These are phyloP conservation scores for Thuja plicata DNA, from an alignment of 83 land plant species.

Conservation along the genomic window DNA sequence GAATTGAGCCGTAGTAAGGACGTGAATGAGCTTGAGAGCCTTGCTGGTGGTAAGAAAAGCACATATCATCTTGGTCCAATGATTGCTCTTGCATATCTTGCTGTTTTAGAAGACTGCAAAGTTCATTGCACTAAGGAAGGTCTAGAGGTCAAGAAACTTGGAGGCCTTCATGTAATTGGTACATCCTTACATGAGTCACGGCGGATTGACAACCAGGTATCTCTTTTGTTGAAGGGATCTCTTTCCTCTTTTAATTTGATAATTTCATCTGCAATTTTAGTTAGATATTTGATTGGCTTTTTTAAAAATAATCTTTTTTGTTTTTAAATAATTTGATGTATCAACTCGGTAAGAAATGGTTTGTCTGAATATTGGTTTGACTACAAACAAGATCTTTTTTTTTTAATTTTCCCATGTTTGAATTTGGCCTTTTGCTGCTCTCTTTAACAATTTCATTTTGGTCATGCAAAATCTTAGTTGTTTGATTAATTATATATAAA, in stretches of 20 bases:
- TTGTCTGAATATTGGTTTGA: background rate
- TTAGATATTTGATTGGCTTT: background rate
- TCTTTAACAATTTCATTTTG: background rate
- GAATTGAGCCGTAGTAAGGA: slow-evolving; percentile 63
- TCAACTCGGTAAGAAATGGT: background rate
- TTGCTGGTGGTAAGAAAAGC: slow-evolving; percentile 49
- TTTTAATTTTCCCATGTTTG: background rate
- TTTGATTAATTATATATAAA: background rate
- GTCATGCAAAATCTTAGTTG: background rate
- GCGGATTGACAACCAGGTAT: slow-evolving; percentile 96
- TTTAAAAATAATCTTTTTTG: background rate
- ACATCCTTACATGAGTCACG: slow-evolving; percentile 98
- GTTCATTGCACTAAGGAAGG: slow-evolving; percentile 81
- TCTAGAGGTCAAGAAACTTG: slow-evolving; percentile 81
- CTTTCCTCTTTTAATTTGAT: background rate
- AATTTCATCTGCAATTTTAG: background rate
- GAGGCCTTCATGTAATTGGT: slow-evolving; percentile 99
- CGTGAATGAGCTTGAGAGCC: slow-evolving; percentile 46
- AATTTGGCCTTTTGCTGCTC: background rate
- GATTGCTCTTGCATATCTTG: slow-evolving; percentile 80
- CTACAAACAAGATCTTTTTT: background rate
- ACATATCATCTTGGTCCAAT: slow-evolving; percentile 68
- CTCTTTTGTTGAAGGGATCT: background rate
- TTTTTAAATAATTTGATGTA: background rate
- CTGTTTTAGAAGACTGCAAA: slow-evolving; percentile 82